Conservation (phyloP, 306 rosid genomes). For the Dalbergia cochinchinensis region DNA sequence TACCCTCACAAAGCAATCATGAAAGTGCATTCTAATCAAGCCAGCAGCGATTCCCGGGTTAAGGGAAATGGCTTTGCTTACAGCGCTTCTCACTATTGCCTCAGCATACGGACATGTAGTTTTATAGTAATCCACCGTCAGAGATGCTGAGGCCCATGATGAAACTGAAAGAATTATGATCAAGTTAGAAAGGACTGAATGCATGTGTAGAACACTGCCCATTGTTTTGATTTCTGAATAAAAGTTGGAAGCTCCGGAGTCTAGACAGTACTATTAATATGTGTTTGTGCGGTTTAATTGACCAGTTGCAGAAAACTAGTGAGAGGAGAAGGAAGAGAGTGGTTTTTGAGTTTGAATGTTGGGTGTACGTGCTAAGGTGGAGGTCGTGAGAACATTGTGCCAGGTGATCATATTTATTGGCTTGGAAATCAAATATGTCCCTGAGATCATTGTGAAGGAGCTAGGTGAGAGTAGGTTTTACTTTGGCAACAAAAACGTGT, state of each 20-base stretch:
- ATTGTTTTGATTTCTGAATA: slow-evolving; percentile 2
- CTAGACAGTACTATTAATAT: background rate
- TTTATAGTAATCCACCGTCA: slow-evolving; percentile 46
- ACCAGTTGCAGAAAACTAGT: background rate
- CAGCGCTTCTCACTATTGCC: slow-evolving; percentile 53
- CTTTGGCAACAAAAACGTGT: slow-evolving; percentile 47
- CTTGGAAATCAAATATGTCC: background rate
- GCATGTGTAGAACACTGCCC: background rate
- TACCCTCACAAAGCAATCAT: slow-evolving; percentile 59
- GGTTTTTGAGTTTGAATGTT: background rate
- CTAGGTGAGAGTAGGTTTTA: slow-evolving; percentile 48
- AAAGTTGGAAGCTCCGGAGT: background rate
- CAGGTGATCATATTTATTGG: slow-evolving; percentile 24
- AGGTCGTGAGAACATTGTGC: slow-evolving; percentile 26
- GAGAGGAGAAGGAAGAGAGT: background rate
- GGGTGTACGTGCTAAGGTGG: background rate
- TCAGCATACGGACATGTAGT: slow-evolving; percentile 51
- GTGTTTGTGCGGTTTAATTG: slow-evolving; percentile 14
- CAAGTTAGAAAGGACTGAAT: slow-evolving; percentile 28
- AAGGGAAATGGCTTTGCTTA: slow-evolving; percentile 50
- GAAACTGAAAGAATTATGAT: slow-evolving; percentile 46
- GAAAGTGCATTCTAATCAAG: slow-evolving; percentile 60
- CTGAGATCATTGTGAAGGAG: background rate
- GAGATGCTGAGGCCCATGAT: slow-evolving; percentile 42
- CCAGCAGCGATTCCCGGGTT: slow-evolving; percentile 56